Evolutionary conservation across 2,329 filamentous ascomycete species (phyloP).

Genomic region (Apiospora saccharicola): DNA sequence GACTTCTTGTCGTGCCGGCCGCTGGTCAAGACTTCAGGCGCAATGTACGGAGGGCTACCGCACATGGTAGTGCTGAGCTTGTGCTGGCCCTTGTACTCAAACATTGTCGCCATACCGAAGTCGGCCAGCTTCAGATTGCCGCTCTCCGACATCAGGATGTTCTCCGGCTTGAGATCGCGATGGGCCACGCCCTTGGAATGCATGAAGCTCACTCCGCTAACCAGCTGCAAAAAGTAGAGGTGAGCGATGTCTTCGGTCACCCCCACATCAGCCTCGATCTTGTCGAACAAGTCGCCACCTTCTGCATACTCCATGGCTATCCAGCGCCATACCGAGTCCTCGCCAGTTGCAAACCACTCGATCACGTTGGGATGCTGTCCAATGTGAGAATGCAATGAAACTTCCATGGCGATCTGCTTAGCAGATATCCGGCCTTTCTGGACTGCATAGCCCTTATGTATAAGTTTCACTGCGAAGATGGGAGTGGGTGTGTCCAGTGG

Average conservation of each 20-base stretch:
- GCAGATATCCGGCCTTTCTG: constrained; percentile 86
- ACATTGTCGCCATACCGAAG: constrained; percentile 94
- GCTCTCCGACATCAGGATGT: constrained; percentile 84
- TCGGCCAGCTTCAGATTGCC: constrained; percentile 95
- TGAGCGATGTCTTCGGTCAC: constrained; percentile 96
- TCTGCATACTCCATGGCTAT: constrained; percentile 98
- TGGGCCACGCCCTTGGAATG: constrained; percentile 96
- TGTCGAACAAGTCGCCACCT: constrained; percentile 97
- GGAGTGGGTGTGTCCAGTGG: constrained; percentile 74
- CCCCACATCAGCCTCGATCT: constrained; percentile 96
- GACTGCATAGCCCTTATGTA: constrained; percentile 95
- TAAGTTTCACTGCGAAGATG: constrained; percentile 97
- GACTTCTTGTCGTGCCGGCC: constrained; percentile 54
- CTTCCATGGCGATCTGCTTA: constrained; percentile 92
- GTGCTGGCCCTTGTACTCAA: constrained; percentile 83
- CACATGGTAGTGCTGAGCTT: constrained; percentile 90
- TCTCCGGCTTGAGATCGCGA: constrained; percentile 91
- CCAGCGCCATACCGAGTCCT: constrained; percentile 90
- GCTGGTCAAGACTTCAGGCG: constrained; percentile 82
- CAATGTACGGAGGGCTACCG: constrained; percentile 96
- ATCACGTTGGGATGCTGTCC: constrained; percentile 94
- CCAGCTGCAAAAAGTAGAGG: constrained; percentile 92
- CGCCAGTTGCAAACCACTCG: constrained; percentile 86
- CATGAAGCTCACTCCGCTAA: constrained; percentile 92
- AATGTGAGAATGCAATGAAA: constrained; percentile 87